phyloP scores from a whole-genome alignment of 1,284 basidiomycete species.

The Boletus putidus region DNA sequence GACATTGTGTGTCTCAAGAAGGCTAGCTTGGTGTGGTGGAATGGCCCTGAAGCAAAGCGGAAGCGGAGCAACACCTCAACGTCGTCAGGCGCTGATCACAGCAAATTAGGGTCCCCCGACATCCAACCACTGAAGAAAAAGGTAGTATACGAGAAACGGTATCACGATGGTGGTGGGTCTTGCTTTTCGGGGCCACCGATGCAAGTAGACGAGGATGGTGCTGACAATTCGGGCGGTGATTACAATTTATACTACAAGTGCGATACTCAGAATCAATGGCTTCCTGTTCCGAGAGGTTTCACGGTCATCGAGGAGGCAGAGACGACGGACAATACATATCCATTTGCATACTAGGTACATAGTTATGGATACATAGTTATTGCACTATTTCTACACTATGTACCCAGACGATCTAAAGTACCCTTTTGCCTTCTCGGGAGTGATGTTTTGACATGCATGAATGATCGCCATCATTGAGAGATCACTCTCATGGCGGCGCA shows the following conservation, averaged over 20 bases:
- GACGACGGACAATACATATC: too few relatives aligned
- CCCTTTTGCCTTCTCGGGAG: not conserved
- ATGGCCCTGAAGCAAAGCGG: slow-evolving; percentile 14
- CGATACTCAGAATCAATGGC: not conserved
- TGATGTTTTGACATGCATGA: not conserved
- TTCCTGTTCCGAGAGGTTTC: not conserved
- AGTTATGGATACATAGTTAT: too few relatives aligned
- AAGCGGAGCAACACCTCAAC: slow-evolving; percentile 10
- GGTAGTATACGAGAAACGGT: not conserved
- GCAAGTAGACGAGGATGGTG: not conserved
- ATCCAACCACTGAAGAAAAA: not conserved
- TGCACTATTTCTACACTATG: too few relatives aligned
- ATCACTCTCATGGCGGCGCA: not conserved
- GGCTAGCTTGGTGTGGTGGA: slow-evolving; percentile 15
- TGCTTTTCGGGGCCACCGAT: not conserved
- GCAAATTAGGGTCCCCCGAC: too few relatives aligned
- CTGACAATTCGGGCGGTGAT: not conserved
- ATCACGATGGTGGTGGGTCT: not conserved
- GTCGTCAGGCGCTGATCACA: too few relatives aligned
- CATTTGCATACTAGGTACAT: too few relatives aligned
- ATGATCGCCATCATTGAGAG: not conserved
- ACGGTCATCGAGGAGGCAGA: too few relatives aligned
- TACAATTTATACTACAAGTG: not conserved
- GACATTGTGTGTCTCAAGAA: slow-evolving; percentile 22
- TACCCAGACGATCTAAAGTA: not conserved